Conservation (phyloP, 169 alveolate species). For the Plasmodium coatneyi region DNA sequence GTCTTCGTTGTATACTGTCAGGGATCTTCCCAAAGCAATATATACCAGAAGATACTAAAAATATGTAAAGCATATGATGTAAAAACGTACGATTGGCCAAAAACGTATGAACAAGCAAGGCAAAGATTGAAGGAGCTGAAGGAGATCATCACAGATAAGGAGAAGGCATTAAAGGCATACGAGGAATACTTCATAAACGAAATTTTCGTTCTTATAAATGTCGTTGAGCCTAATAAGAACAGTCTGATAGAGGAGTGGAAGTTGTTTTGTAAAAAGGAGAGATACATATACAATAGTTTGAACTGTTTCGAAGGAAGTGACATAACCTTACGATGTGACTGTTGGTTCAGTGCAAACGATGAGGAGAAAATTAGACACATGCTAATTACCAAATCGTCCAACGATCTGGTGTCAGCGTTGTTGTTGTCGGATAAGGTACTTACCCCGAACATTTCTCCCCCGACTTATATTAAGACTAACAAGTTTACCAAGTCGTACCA, state of each 20-base stretch:
- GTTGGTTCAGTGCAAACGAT: slow-evolving; percentile 95
- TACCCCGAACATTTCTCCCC: slow-evolving; percentile 89
- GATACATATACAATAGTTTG: slow-evolving; percentile 92
- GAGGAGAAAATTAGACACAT: slow-evolving; percentile 91
- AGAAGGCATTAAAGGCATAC: slow-evolving; percentile 91
- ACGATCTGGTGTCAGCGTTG: slow-evolving; percentile 87
- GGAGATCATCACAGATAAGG: slow-evolving; percentile 89
- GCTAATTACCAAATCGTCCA: slow-evolving; percentile 83
- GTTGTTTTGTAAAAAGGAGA: slow-evolving; percentile 95
- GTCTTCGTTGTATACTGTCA: slow-evolving; percentile 96
- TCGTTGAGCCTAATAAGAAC: slow-evolving; percentile 89
- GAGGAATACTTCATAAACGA: slow-evolving; percentile 90
- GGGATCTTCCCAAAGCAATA: slow-evolving; percentile 88
- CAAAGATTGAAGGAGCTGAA: slow-evolving; percentile 84
- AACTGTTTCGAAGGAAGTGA: slow-evolving; percentile 94
- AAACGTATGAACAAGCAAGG: slow-evolving; percentile 79
- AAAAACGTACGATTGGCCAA: slow-evolving; percentile 90
- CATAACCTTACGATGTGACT: slow-evolving; percentile 94
- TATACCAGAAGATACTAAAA: slow-evolving; percentile 91
- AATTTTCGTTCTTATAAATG: slow-evolving; percentile 88
- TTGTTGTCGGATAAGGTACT: slow-evolving; percentile 84
- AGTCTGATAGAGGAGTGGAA: slow-evolving; percentile 94
- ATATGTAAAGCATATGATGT: slow-evolving; percentile 94
- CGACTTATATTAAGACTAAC: slow-evolving; percentile 96
- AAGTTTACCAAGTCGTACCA: slow-evolving; percentile 93